Evolutionary conservation across 164 flowering plant species (phyloP).

Genomic region (Sedum album): DNA sequence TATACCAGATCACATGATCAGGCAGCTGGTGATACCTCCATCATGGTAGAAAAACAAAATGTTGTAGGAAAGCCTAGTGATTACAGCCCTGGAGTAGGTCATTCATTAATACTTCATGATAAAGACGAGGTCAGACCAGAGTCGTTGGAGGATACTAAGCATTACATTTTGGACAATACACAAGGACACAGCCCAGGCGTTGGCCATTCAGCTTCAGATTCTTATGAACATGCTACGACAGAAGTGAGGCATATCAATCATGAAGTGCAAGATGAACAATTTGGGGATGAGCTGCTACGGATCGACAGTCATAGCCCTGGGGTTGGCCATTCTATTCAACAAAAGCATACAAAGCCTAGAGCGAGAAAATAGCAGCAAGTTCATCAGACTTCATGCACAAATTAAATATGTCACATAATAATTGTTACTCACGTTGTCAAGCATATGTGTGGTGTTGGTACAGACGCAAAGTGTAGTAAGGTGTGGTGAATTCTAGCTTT

Average conservation of each 20-base stretch:
- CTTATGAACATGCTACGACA: not conserved
- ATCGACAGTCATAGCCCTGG: constrained; percentile 8
- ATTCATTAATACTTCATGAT: constrained; percentile 5
- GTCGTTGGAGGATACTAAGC: constrained; percentile 9
- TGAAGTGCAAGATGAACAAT: not conserved
- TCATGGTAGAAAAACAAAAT: not conserved
- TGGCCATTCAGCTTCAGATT: constrained; percentile 12
- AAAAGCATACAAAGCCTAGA: constrained; percentile 6
- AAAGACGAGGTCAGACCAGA: not conserved
- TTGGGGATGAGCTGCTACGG: not conserved
- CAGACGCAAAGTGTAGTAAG: not conserved
- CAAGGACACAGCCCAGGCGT: constrained; percentile 27
- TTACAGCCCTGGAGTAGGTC: constrained; percentile 14
- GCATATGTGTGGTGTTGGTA: not conserved
- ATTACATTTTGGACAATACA: constrained; percentile 13
- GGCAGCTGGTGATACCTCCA: constrained; percentile 1
- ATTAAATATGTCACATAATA: not conserved
- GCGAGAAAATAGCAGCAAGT: not conserved
- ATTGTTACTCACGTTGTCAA: not conserved
- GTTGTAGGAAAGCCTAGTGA: constrained; percentile 4
- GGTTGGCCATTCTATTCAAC: constrained; percentile 9
- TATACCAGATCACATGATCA: not conserved
- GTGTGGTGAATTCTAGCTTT: not conserved
- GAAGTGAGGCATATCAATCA: not conserved
- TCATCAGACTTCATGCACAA: not conserved